These are phyloP conservation scores for Gleditsia sinensis DNA, from an alignment of 306 rosid species.

Conservation along the genomic window DNA sequence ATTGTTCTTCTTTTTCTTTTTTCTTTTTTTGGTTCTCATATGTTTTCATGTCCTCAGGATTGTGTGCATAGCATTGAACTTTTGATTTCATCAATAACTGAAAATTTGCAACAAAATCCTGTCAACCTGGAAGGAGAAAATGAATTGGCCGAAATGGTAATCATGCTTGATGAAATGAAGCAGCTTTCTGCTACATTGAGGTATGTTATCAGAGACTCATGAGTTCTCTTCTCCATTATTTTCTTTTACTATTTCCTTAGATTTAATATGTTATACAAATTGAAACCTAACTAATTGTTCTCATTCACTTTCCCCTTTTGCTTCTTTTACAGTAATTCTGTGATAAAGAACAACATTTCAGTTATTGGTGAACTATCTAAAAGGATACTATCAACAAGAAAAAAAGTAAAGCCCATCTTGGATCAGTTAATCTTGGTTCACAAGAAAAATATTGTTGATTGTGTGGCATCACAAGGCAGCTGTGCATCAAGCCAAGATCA, in stretches of 20 bases:
- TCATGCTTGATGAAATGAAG: slow-evolving; percentile 20
- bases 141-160: neutral
- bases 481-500: neutral
- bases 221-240: neutral
- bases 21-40: neutral
- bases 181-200: slow-evolving; percentile 27
- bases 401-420: neutral
- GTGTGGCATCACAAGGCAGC: too few relatives aligned
- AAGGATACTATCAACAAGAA: slow-evolving; percentile 12
- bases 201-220: slow-evolving; percentile 6
- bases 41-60: neutral
- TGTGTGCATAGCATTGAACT: slow-evolving; percentile 7
- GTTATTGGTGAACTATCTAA: neutral
- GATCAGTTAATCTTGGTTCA: too few relatives aligned
- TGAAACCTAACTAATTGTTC: neutral
- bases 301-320: neutral
- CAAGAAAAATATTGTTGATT: neutral
- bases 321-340: neutral
- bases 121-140: neutral
- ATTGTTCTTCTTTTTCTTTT: neutral
- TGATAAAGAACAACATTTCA: neutral
- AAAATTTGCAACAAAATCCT: neutral
- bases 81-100: neutral
- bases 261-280: neutral
- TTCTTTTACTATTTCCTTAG: neutral